A percentile compares a stretch with the other conserved stretches of the same genome.
Conservation (phyloP, 371 early-diverging fungal genomes). For the Batkoa obscura region DNA sequence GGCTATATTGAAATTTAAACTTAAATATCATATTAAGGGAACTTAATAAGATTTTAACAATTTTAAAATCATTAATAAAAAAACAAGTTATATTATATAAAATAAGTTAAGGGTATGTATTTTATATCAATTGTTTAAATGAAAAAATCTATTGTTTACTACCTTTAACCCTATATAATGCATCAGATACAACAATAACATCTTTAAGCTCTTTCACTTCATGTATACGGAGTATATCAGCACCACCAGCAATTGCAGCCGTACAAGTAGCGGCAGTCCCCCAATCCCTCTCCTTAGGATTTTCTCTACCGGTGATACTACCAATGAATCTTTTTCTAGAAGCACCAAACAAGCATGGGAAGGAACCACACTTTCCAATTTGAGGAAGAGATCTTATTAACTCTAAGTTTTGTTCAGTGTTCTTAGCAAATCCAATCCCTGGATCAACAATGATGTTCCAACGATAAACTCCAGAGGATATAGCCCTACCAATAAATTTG, state of each 20-base stretch:
- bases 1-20: no score
- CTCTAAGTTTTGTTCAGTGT: constrained; percentile 64
- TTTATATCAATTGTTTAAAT: no score
- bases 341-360: constrained; percentile 75
- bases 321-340: constrained; percentile 80
- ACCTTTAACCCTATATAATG: constrained; percentile 14
- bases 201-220: constrained; percentile 84
- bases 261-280: constrained; percentile 90
- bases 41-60: no score
- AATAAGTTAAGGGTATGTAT: no score
- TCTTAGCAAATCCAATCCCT: constrained; percentile 94
- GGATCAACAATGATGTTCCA: constrained; percentile 96
- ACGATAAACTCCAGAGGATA: constrained; percentile 60
- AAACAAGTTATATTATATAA: no score
- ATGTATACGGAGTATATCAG: constrained; percentile 76
- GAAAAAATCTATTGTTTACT: no score
- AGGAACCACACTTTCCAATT: constrained; percentile 24
- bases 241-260: constrained; percentile 72
- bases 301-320: constrained; percentile 33
- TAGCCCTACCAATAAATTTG: constrained; percentile 39
- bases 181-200: constrained; percentile 68
- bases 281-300: constrained; percentile 59
- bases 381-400: constrained; percentile 49
- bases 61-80: no score
- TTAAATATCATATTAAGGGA: no score